phyloP scores from a whole-genome alignment of 2,329 filamentous ascomycete genomes.

The Teratosphaeria epicoccoides region DNA sequence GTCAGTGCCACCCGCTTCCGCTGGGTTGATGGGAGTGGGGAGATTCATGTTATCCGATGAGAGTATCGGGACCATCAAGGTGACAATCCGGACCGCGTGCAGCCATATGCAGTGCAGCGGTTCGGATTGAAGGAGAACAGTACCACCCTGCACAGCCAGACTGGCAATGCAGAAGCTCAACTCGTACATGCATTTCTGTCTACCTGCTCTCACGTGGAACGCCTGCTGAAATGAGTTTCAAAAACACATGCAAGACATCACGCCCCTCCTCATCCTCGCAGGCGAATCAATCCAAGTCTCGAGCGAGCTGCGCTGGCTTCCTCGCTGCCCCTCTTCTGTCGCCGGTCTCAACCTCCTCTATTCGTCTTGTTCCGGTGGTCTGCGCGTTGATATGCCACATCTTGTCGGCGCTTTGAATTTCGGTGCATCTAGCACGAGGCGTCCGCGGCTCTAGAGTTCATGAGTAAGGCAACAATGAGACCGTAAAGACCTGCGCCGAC shows the following conservation, averaged over 20 bases:
- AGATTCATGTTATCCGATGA: not conserved
- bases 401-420: slow-evolving; percentile 37
- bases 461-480: slow-evolving; percentile 94
- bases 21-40: too few relatives aligned
- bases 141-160: not conserved
- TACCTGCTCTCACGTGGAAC: not conserved
- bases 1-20: too few relatives aligned
- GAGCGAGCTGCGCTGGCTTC: not conserved
- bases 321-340: not conserved
- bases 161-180: not conserved
- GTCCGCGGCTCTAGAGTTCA: slow-evolving; percentile 77
- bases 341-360: not conserved
- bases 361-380: not conserved
- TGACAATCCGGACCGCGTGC: not conserved
- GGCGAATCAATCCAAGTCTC: not conserved
- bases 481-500: slow-evolving; percentile 78
- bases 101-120: not conserved
- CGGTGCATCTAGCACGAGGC: slow-evolving; percentile 50
- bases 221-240: not conserved
- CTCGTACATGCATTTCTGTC: not conserved
- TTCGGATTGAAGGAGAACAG: not conserved
- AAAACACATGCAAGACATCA: not conserved
- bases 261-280: not conserved
- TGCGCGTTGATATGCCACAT: slow-evolving; percentile 1
- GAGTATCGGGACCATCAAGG: not conserved